Evolutionary conservation across 2,329 filamentous ascomycete genomes (phyloP).

Genomic region (Phyllosticta citriasiana): DNA sequence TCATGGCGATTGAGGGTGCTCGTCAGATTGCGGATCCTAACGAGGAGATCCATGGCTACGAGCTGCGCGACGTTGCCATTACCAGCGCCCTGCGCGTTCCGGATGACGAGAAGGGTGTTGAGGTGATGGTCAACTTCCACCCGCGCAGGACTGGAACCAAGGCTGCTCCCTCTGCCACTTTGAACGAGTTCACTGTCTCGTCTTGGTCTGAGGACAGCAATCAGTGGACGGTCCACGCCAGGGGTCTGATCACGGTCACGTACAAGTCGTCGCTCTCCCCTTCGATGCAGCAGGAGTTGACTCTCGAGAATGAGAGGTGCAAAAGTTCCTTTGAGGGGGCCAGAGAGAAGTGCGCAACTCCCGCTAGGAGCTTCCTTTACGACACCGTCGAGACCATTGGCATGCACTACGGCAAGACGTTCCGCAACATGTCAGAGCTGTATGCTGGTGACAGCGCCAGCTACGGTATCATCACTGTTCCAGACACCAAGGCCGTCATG

Average conservation of each 20-base stretch:
- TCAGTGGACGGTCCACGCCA: slow-evolving; percentile 1
- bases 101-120: slow-evolving; percentile 3
- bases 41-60: slow-evolving; percentile 5
- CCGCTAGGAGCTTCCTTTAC: slow-evolving; percentile 14
- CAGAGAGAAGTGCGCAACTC: neutral
- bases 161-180: neutral
- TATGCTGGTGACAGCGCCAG: slow-evolving; percentile 7
- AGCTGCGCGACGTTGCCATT: slow-evolving; percentile 2
- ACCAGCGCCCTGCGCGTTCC: slow-evolving; percentile 6
- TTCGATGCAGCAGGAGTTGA: neutral
- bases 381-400: slow-evolving; percentile 14
- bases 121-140: slow-evolving; percentile 4
- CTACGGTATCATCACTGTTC: neutral
- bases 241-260: slow-evolving; percentile 1
- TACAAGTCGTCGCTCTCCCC: neutral
- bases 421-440: slow-evolving; percentile 9
- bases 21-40: slow-evolving; percentile 3
- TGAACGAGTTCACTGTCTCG: slow-evolving; percentile 1
- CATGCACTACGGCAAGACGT: slow-evolving; percentile 16
- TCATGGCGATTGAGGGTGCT: slow-evolving; percentile 23
- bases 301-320: neutral
- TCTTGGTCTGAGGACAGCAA: neutral
- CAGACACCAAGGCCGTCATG: neutral
- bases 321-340: neutral
- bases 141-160: neutral